Base-by-base conservation (phyloP, 2,329 filamentous ascomycete genomes). In the Mariannaea sp. region DNA sequence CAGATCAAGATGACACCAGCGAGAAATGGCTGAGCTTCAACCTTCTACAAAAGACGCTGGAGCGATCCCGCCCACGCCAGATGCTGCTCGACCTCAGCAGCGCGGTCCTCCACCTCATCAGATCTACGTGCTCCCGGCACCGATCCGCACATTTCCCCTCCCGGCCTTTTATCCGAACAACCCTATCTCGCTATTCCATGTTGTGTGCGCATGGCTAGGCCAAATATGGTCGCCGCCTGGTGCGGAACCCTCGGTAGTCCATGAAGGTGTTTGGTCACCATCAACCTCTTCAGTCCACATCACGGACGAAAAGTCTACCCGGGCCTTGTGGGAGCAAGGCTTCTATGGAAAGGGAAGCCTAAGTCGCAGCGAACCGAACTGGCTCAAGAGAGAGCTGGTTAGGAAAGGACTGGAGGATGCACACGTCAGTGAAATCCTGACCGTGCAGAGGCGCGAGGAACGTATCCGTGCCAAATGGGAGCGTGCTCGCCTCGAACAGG, bases 301-400 rank as follows among this genome's bases (percentile, higher is more conserved):
- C 51, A 90, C 85, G 14, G 88, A 97, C 70, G 78, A 85, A 20
- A 79, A 80, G 49, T 87, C 90, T 3, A 87, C 95, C 57, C 81
- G 88, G 49, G 90, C 87, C 1, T 74, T 99, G 19, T 99, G 95
- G 94, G 90, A 96, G 72, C 90, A 95, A 75, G 94, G 94, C 5
- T 99, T 99, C 74, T 99, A 93, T 72, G 95, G 95, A 41, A 97
- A 97, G 72, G 94, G 94, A 38, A 93, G 80, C 64, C 77, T 97
- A 53, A 97, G 92, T 75, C 85, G 95, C 65, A 97, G 92, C 77
- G 93, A 99, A 71, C 93, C 93, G 3, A 94, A 86, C 62, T 99
- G 94, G 94, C 73, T 96, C 44, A 89, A 89, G 59, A 81, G 89
- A 58, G 91, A 96, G 72, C 88, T 90, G 71, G 85, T 87, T 22